Evolutionary conservation across 2,329 filamentous ascomycete genomes (phyloP), one percentile per base, ranked within the genome.

Genomic region (Sarocladiaceae sp.): DNA sequence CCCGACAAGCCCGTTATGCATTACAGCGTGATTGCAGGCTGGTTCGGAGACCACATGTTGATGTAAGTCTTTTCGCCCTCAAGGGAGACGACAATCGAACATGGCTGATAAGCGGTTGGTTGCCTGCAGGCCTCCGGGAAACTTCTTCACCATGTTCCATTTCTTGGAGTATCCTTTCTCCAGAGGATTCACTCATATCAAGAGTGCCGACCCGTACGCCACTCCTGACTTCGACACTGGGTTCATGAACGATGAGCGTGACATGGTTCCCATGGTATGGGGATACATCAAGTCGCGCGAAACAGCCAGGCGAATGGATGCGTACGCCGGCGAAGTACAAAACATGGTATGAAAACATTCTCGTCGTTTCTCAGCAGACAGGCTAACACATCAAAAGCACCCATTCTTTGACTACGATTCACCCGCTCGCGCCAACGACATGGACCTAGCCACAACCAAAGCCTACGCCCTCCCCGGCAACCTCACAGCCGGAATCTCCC

Each of bases 1-100:
- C 87, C 87, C 1, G 87, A 92, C 69, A 92, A 92, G 76, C 88
- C 88, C 0, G 87, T 92, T 39, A 92, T 92, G 88, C 88, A 92
- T 64, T 92, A 92, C 70, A 86, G 79, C 1, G 81, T 91, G 52
- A 90, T 92, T 62, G 74, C 86, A 15, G 85, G 85, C 56, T 82
- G 76, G 75, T 82, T 82, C 28, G 79, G 79, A 26, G 79, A 82
- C 64, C 79, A 82, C 59, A 82, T 80, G 75, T 66, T 82, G 42
- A 78, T 82, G 77, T 75, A 59, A 62, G 72, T 54, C 10, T 25
- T 11, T n/a, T n/a, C 36, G 23, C 13, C 35, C 66, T 57, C 22
- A 13, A n/a, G 29, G 6, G 2, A 33, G 48, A 69, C 75, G 64
- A 72, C 79, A 61, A 77, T 11, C 15, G 17, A 10, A 18, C 23